Base-by-base conservation (phyloP, 768 basidiomycete species). In the Boletus coccyginus region DNA sequence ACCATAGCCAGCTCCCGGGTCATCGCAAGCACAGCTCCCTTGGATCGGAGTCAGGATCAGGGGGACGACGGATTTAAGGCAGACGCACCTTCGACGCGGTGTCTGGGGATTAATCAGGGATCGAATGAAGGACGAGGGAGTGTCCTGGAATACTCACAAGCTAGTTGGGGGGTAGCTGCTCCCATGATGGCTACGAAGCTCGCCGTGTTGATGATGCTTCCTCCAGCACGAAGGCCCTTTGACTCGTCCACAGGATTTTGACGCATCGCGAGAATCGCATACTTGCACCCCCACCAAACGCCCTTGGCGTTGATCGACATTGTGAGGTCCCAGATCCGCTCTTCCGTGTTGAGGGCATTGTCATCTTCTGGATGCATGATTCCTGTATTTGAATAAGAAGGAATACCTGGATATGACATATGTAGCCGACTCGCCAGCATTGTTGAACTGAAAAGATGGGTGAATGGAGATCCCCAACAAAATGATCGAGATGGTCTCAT, bases 231-330 rank as follows among this genome's bases (percentile, higher is more conserved):
- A 13, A 98, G 82, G 5, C 91, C 90, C 72, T 88, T 92, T 58
- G 82, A 75, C 57, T 82, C 81, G 55, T 98, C 94, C 45, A 83
- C 83, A 12, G 92, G 83, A 74, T 99, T 99, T 59, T 92, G 74
- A 57, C 92, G 87, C 96, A 99, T 99, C 38, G 97, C 97, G 50
- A 88, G 78, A 68, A 99, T 95, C 7, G 96, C 97, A 67, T 98
- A 88, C 75, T 98, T 98, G 81, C 90, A 95, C 33, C 97, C 97
- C 87, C 89, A 99, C 97, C 96, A 98, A 57, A 98, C 97, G 50
- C 97, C 97, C 75, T 98, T 99, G 67, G 96, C 84, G 72, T 98
- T 98, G 77, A 98, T 86, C 60, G 87, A 82, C 87, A 91, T 91
- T 3, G 91, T 93, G 55, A 93, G 77, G 68, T 92, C 91, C 96